Evolutionary conservation across 257 asterid species (phyloP).

Genomic region (Primulina tabacum): DNA sequence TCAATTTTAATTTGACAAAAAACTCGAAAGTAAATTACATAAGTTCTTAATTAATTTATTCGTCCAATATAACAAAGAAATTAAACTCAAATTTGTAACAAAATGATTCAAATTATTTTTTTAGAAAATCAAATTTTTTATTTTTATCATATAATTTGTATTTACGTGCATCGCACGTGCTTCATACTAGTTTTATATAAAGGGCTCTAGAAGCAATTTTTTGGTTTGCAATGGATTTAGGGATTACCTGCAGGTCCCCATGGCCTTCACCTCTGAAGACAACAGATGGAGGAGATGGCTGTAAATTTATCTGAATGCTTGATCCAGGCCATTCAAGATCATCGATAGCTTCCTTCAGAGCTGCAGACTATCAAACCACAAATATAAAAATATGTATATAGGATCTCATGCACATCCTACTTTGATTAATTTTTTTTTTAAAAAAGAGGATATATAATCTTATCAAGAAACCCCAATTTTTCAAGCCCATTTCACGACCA

Average conservation of each 20-base stretch:
- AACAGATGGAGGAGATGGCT: conserved; percentile 81
- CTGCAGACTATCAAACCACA: conserved; percentile 67
- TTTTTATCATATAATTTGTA: too few species aligned
- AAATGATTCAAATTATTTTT: too few species aligned
- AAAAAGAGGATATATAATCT: neutral
- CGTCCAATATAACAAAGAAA: too few species aligned
- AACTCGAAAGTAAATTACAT: too few species aligned
- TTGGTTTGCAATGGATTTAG: neutral
- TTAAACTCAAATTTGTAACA: too few species aligned
- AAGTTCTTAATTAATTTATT: too few species aligned
- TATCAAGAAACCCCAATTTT: too few species aligned
- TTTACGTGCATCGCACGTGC: too few species aligned
- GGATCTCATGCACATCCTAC: neutral
- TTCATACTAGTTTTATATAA: neutral
- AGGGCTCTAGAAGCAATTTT: neutral
- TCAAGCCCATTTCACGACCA: neutral
- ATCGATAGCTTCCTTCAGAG: conserved; percentile 91
- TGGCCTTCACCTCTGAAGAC: conserved; percentile 91
- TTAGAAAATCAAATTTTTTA: too few species aligned
- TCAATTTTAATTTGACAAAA: too few species aligned
- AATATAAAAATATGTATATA: neutral
- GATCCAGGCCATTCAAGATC: conserved; percentile 99
- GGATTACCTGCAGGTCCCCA: conserved; percentile 86
- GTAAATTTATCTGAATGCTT: conserved; percentile 68
- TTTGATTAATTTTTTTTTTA: too few species aligned